Evolutionary conservation across 1,284 basidiomycete genomes (phyloP).

Genomic region (Ustilago esculenta): DNA sequence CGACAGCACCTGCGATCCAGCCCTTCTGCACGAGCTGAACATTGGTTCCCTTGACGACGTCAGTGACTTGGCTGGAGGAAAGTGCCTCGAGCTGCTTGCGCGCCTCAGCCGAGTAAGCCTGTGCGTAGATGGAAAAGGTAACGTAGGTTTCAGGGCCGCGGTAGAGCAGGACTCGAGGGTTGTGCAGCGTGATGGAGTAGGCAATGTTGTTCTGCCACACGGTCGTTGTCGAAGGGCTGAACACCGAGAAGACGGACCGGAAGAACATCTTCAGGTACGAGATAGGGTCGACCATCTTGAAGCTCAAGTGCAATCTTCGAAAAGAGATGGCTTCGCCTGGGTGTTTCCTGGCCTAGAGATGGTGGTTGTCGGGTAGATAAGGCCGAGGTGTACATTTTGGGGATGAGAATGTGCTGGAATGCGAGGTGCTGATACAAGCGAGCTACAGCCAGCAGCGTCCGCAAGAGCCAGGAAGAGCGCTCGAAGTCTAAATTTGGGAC

Average conservation of each 20-base stretch:
- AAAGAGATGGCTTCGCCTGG: too few relatives aligned
- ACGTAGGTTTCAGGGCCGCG: conserved; percentile 54
- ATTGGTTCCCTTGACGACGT: conserved; percentile 27
- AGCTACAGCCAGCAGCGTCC: too few relatives aligned
- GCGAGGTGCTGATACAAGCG: too few relatives aligned
- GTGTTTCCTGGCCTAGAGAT: too few relatives aligned
- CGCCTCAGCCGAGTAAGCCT: conserved; percentile 39
- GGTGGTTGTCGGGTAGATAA: too few relatives aligned
- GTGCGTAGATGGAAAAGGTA: conserved; percentile 47
- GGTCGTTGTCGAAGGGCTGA: conserved; percentile 37
- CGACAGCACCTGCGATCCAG: conserved; percentile 54
- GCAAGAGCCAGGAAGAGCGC: too few relatives aligned
- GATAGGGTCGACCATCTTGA: conserved; percentile 38
- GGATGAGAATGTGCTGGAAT: too few relatives aligned
- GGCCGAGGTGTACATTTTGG: too few relatives aligned
- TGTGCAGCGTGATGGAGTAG: conserved; percentile 51
- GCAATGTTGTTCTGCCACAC: conserved; percentile 46
- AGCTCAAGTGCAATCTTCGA: too few relatives aligned
- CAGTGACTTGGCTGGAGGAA: conserved; percentile 11
- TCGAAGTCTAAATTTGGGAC: conserved; percentile 14
- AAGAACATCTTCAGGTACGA: conserved; percentile 47
- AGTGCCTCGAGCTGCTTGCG: conserved; percentile 31
- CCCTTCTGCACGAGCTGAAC: conserved; percentile 53
- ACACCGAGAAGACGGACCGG: conserved; percentile 39
- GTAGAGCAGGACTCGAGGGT: conserved; percentile 51